Percentiles rank a stretch among this genome's conserved stretches.
Conservation (phyloP, 2,329 filamentous ascomycete species). For the Penicillium sp. region DNA sequence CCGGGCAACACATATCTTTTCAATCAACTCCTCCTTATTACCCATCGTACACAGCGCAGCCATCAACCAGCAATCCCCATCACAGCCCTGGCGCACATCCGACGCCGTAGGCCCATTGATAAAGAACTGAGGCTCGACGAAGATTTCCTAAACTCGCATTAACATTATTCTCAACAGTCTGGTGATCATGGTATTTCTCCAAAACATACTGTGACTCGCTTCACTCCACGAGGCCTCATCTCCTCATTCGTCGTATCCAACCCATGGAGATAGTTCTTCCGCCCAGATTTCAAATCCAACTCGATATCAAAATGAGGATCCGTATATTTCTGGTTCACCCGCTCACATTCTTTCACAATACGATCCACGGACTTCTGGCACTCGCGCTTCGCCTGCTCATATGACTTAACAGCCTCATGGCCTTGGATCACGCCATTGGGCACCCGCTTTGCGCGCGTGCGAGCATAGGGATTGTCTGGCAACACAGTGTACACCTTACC, state of each 20-base stretch:
- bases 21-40: constrained; percentile 70
- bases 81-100: constrained; percentile 74
- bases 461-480: constrained; percentile 65
- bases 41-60: constrained; percentile 75
- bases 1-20: constrained; percentile 69
- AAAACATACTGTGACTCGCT: constrained; percentile 59
- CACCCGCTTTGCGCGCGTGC: constrained; percentile 58
- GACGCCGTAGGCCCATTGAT: constrained; percentile 73
- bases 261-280: constrained; percentile 53
- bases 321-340: constrained; percentile 80
- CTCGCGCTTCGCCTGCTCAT: constrained; percentile 67
- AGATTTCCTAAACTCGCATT: constrained; percentile 62
- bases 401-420: constrained; percentile 64
- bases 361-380: constrained; percentile 63
- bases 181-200: not conserved
- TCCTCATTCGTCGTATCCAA: constrained; percentile 38
- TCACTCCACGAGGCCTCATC: constrained; percentile 68
- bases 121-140: constrained; percentile 73
- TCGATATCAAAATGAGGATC: constrained; percentile 88
- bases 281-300: constrained; percentile 65
- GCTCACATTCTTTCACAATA: constrained; percentile 64
- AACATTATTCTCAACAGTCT: not conserved
- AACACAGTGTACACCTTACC: constrained; percentile 72
- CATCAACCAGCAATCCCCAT: constrained; percentile 85
- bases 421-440: constrained; percentile 55